Conservation (phyloP, 495 filamentous ascomycete species). For the Viridothelium virens region DNA sequence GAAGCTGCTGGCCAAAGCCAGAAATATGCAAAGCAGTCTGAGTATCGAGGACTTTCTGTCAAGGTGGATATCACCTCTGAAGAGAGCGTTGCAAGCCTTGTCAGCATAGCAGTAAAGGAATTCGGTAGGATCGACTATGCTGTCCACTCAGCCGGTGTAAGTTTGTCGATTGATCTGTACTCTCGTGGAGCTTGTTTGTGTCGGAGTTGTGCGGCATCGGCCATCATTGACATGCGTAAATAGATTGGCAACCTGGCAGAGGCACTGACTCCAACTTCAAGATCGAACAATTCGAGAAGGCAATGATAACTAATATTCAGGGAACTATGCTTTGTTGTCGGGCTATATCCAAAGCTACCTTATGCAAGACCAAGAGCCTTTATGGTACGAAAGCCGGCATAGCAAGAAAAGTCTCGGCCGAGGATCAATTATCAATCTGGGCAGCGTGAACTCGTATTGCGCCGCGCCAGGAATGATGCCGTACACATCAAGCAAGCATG, state of each 20-base stretch:
- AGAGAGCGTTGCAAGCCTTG: constrained; percentile 27
- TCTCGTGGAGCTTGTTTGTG: neutral
- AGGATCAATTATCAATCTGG: constrained; percentile 45
- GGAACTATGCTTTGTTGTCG: constrained; percentile 22
- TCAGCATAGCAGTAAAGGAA: constrained; percentile 23
- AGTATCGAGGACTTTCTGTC: constrained; percentile 25
- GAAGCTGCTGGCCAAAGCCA: constrained; percentile 22
- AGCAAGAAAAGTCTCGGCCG: constrained; percentile 7
- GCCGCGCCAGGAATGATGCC: constrained; percentile 33
- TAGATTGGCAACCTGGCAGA: neutral
- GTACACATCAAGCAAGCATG: constrained; percentile 7
- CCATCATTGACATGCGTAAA: neutral
- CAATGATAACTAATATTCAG: constrained; percentile 14
- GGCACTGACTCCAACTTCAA: neutral
- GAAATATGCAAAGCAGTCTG: constrained; percentile 18
- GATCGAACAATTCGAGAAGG: neutral
- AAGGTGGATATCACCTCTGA: constrained; percentile 35
- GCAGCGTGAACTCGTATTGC: constrained; percentile 38
- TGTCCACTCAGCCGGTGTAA: constrained; percentile 20
- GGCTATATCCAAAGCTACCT: constrained; percentile 14
- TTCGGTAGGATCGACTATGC: constrained; percentile 48
- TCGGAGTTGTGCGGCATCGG: neutral
- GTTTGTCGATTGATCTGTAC: neutral
- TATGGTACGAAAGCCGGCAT: neutral
- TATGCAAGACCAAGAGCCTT: constrained; percentile 22